Evolutionary conservation across 163 green algal genomes (phyloP).

Genomic region (Chloromonas sp.): DNA sequence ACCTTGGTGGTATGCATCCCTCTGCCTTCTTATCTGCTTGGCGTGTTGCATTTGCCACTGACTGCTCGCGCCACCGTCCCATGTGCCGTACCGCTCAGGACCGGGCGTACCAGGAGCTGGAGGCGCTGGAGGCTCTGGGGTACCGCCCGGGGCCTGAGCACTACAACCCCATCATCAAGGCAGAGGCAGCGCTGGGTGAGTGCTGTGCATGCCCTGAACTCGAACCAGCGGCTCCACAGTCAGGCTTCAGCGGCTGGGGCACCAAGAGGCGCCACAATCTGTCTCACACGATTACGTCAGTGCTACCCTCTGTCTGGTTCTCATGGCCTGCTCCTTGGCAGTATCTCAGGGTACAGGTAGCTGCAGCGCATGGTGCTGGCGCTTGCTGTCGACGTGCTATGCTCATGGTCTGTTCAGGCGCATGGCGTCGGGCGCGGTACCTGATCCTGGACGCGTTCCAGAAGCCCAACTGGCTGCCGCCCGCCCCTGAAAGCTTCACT

Average conservation of each 20-base stretch:
- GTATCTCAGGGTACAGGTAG: no score
- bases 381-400: background rate
- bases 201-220: background rate
- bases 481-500: constrained; percentile 23
- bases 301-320: no score
- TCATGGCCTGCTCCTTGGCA: no score
- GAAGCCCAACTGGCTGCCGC: constrained; percentile 10
- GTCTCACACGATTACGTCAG: no score
- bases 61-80: no score
- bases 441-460: constrained; percentile 15
- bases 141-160: constrained; percentile 12
- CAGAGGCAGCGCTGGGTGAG: constrained; percentile 12
- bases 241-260: background rate
- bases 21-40: background rate
- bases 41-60: no score
- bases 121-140: constrained; percentile 3
- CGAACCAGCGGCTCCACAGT: background rate
- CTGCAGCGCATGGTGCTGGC: background rate
- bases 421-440: constrained; percentile 4
- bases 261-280: no score
- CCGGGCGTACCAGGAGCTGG: constrained; percentile 13
- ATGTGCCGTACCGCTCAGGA: background rate
- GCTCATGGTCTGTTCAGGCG: constrained; percentile 2
- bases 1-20: background rate
- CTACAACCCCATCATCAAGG: constrained; percentile 18